phyloP scores from a whole-genome alignment of 306 rosid species.

The Lathyrus sativus region DNA sequence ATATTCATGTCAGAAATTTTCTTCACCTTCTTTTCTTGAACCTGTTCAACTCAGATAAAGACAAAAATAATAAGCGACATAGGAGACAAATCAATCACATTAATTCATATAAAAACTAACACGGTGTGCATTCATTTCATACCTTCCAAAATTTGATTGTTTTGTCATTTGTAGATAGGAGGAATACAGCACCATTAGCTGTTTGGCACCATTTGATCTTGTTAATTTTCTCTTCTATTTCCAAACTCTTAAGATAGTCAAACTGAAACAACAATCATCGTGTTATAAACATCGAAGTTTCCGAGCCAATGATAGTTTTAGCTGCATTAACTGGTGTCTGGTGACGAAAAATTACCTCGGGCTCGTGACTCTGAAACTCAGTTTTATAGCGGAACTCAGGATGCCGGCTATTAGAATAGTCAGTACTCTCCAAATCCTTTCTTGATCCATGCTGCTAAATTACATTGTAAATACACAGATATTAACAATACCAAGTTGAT shows the following conservation, averaged over 20 bases:
- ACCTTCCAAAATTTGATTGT: slow-evolving; percentile 99
- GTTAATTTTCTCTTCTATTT: slow-evolving; percentile 99
- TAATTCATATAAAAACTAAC: slow-evolving; percentile 5
- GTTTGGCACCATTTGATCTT: slow-evolving; percentile 99
- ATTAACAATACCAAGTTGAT: slow-evolving; percentile 29
- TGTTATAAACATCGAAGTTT: slow-evolving; percentile 28
- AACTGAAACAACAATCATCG: slow-evolving; percentile 58
- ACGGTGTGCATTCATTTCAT: slow-evolving; percentile 30
- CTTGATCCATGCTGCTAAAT: slow-evolving; percentile 74
- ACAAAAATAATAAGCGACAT: slow-evolving; percentile 27
- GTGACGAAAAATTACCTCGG: slow-evolving; percentile 62
- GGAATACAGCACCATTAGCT: slow-evolving; percentile 91
- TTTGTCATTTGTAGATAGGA: slow-evolving; percentile 93
- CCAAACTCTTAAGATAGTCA: slow-evolving; percentile 99
- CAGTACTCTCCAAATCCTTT: slow-evolving; percentile 87
- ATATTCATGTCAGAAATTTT: slow-evolving; percentile 86
- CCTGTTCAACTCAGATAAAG: slow-evolving; percentile 59
- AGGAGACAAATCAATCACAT: slow-evolving; percentile 32
- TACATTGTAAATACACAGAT: slow-evolving; percentile 31
- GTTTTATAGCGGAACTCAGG: slow-evolving; percentile 99
- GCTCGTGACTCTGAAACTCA: slow-evolving; percentile 99
- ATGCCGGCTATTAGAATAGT: slow-evolving; percentile 77
- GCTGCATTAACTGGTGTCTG: slow-evolving; percentile 17
- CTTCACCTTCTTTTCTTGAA: slow-evolving; percentile 98
- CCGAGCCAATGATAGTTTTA: slow-evolving; percentile 3